Evolutionary conservation across 2,329 filamentous ascomycete species (phyloP).

Genomic region (Blastomyces silverae): DNA sequence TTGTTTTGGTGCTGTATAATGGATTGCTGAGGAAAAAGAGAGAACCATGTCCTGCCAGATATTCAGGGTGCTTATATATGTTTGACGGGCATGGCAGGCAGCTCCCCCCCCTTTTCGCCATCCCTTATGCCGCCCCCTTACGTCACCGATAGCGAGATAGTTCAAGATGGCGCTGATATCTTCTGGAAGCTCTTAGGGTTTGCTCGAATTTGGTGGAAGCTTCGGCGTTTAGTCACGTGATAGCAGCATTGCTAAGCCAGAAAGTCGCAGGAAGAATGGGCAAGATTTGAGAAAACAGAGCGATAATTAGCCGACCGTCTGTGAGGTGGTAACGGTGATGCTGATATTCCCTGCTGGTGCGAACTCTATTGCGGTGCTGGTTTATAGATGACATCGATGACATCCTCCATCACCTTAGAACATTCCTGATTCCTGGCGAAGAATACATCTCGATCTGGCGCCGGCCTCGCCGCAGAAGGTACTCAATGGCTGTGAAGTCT

Average conservation of each 20-base stretch:
- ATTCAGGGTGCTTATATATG: neutral
- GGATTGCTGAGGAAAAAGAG: neutral
- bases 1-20: neutral
- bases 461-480: conserved; percentile 70
- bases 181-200: conserved; percentile 4
- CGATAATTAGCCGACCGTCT: too few species aligned
- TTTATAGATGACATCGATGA: neutral
- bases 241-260: neutral
- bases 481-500: conserved; percentile 81
- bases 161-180: neutral
- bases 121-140: neutral
- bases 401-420: conserved; percentile 36
- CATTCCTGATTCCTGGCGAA: conserved; percentile 72
- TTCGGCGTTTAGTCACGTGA: conserved; percentile 3
- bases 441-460: conserved; percentile 76
- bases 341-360: neutral
- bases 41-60: neutral
- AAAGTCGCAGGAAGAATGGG: neutral
- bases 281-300: neutral
- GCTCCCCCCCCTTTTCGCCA: too few species aligned
- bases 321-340: neutral
- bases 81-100: neutral
- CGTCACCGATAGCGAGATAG: neutral
- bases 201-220: conserved; percentile 3
- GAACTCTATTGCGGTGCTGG: neutral